A percentile compares a stretch with the other conserved stretches of the same genome.
These are phyloP conservation scores for Colletotrichum sp. DNA, from an alignment of 2,329 filamentous ascomycete species.

Conservation along the genomic window DNA sequence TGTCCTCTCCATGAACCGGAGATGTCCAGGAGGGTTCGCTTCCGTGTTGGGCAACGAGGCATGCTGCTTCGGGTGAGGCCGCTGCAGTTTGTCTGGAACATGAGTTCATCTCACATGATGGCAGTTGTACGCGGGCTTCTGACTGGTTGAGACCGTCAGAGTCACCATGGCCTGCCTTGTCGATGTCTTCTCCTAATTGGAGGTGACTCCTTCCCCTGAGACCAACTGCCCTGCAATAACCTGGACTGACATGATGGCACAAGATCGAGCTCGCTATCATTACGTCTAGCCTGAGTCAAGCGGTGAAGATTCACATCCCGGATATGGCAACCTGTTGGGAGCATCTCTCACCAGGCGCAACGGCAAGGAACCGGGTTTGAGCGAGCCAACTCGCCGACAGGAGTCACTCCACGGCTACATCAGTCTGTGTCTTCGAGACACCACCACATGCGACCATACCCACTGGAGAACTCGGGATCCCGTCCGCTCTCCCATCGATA, in stretches of 20 bases:
- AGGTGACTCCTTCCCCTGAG: background rate
- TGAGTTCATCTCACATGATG: background rate
- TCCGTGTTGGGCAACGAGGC: background rate
- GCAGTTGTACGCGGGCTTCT: background rate
- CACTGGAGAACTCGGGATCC: conserved; percentile 14
- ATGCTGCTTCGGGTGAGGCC: background rate
- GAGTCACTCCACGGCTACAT: background rate
- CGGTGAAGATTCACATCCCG: background rate
- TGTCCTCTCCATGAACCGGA: background rate
- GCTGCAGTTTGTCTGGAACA: background rate
- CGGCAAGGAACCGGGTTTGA: background rate
- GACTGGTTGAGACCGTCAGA: no score
- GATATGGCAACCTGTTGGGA: background rate
- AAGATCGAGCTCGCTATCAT: background rate
- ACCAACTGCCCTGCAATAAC: background rate
- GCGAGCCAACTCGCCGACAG: background rate
- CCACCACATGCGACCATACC: background rate
- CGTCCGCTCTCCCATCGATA: conserved; percentile 14
- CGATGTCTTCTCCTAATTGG: background rate
- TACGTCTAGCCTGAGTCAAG: background rate
- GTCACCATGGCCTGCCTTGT: background rate
- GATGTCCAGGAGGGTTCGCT: background rate
- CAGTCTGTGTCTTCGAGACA: background rate
- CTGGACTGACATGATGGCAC: background rate
- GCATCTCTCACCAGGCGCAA: background rate